A percentile compares a stretch with the other conserved stretches of the same genome.
Conservation (phyloP, 208 protist species). For the Leptomonas seymouri region DNA sequence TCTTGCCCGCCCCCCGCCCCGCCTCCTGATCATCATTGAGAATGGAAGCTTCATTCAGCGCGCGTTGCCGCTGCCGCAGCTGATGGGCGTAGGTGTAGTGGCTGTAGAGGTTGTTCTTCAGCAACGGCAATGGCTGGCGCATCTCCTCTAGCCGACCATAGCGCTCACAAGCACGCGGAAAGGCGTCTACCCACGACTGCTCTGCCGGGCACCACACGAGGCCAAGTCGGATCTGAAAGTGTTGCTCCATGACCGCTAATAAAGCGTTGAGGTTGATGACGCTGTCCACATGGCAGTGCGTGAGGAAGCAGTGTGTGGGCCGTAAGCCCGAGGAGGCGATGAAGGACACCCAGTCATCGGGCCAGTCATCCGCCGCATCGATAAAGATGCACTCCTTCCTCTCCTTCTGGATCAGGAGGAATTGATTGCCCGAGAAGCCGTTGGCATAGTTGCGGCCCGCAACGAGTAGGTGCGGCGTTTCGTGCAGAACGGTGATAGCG, state of each 20-base stretch:
- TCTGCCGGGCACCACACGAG: constrained; percentile 84
- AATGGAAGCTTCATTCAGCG: constrained; percentile 20
- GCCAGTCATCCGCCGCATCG: constrained; percentile 90
- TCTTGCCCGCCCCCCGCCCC: background rate
- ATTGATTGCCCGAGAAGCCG: constrained; percentile 88
- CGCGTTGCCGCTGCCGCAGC: constrained; percentile 39
- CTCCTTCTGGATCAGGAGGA: constrained; percentile 72
- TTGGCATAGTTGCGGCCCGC: constrained; percentile 82
- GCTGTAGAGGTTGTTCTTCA: constrained; percentile 66
- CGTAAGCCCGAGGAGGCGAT: constrained; percentile 60
- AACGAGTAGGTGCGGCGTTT: constrained; percentile 79
- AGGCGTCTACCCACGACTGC: constrained; percentile 80
- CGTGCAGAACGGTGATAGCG: constrained; percentile 81
- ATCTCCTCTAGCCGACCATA: constrained; percentile 76
- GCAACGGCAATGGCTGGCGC: constrained; percentile 63
- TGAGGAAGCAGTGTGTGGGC: constrained; percentile 83
- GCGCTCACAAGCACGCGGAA: constrained; percentile 75
- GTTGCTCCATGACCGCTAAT: constrained; percentile 59
- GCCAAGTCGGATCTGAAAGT: constrained; percentile 47
- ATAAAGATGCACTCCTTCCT: constrained; percentile 81
- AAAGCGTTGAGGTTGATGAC: constrained; percentile 85
- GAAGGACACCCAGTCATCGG: constrained; percentile 90
- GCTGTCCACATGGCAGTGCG: constrained; percentile 91
- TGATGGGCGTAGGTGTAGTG: constrained; percentile 58
- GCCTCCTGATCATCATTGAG: background rate